These are phyloP conservation scores for Aspergillus uvarum DNA, from an alignment of 2,329 filamentous ascomycete species.

Conservation along the genomic window DNA sequence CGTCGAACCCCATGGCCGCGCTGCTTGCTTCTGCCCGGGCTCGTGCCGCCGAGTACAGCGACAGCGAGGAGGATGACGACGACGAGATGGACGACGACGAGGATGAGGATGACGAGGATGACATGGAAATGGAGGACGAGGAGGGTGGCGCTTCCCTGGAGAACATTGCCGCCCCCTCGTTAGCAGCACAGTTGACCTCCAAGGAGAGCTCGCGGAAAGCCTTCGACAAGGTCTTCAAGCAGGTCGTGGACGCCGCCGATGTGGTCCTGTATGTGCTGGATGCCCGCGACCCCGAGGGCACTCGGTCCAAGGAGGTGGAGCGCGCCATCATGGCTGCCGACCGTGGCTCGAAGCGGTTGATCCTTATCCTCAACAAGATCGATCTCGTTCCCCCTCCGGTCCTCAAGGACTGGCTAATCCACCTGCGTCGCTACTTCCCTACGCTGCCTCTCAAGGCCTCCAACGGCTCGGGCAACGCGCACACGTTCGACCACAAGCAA, in stretches of 20 bases:
- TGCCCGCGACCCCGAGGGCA: conserved; percentile 86
- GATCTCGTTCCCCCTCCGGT: conserved; percentile 81
- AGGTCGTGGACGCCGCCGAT: conserved; percentile 83
- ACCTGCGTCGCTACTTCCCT: conserved; percentile 86
- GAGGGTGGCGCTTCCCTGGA: conserved; percentile 53
- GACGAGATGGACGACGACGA: conserved; percentile 53
- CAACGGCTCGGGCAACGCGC: conserved; percentile 76
- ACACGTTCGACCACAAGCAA: conserved; percentile 88
- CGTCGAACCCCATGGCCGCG: conserved; percentile 50
- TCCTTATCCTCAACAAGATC: conserved; percentile 93
- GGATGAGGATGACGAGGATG: conserved; percentile 52
- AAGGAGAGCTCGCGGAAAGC: conserved; percentile 73
- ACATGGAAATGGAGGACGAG: conserved; percentile 53
- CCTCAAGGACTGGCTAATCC: conserved; percentile 78
- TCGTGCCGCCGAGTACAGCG: conserved; percentile 46
- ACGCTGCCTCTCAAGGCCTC: conserved; percentile 86
- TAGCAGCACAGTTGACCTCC: conserved; percentile 28
- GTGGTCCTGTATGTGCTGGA: conserved; percentile 92
- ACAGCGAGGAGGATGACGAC: conserved; percentile 51
- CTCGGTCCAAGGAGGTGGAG: conserved; percentile 86
- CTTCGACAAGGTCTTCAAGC: conserved; percentile 95
- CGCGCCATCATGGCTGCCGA: conserved; percentile 87
- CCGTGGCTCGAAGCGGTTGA: conserved; percentile 78
- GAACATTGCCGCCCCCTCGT: conserved; percentile 51
- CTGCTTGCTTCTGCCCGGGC: conserved; percentile 48